Conservation (phyloP, 2,329 filamentous ascomycete species). For the Cordyceps fumosorosea region DNA sequence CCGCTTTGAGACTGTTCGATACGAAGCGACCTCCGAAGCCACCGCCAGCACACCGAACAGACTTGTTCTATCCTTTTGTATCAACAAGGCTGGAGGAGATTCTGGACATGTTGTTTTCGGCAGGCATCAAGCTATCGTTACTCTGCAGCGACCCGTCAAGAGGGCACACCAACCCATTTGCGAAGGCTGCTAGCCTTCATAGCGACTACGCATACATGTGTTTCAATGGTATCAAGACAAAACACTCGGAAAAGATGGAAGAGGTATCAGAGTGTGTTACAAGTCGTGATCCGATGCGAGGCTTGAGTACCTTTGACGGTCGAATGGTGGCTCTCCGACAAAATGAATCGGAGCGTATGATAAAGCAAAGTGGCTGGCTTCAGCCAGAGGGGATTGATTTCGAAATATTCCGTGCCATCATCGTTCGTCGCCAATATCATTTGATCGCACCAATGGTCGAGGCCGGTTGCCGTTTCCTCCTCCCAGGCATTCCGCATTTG, state of each 20-base stretch:
- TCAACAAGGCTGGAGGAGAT: constrained; percentile 5
- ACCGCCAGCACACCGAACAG: background rate
- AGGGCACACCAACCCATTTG: background rate
- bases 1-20: background rate
- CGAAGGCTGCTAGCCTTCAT: background rate
- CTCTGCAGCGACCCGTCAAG: background rate
- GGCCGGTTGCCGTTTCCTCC: background rate
- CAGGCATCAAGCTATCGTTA: background rate
- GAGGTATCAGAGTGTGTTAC: too few relatives aligned
- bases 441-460: background rate
- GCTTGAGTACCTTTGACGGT: background rate
- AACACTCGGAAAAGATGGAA: background rate
- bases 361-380: background rate
- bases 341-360: background rate
- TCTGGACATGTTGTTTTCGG: background rate
- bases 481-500: background rate
- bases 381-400: background rate
- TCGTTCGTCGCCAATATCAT: constrained; percentile 3
- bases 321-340: background rate
- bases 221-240: background rate
- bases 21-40: background rate
- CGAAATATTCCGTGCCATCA: background rate
- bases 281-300: background rate
- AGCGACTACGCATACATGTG: background rate
- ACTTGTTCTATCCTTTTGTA: background rate